A percentile compares a stretch with the other conserved stretches of the same genome.
These are phyloP conservation scores for Aspergillus spinulosporus DNA, from an alignment of 2,329 filamentous ascomycete genomes.

Conservation along the genomic window DNA sequence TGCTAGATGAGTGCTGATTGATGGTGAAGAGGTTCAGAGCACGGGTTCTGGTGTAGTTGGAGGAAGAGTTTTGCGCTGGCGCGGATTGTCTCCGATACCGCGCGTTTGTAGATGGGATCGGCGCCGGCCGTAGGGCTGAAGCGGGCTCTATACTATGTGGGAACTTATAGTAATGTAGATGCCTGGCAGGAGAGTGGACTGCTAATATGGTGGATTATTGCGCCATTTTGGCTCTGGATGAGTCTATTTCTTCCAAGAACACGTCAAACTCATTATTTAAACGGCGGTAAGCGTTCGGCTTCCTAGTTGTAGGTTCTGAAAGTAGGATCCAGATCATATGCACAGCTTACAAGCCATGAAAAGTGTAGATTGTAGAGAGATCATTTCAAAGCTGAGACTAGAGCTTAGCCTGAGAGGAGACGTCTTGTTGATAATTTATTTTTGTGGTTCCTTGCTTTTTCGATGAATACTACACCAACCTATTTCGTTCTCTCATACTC, in stretches of 20 bases:
- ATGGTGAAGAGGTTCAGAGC: neutral
- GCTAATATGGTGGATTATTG: neutral
- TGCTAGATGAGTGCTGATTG: neutral
- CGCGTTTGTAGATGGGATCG: neutral
- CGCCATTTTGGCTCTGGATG: neutral
- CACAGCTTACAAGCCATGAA: too few relatives aligned
- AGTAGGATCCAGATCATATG: too few relatives aligned
- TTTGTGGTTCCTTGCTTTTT: too few relatives aligned
- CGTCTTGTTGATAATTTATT: too few relatives aligned
- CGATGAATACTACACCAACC: too few relatives aligned
- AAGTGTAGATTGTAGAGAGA: too few relatives aligned
- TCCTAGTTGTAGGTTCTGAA: too few relatives aligned
- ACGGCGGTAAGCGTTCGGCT: too few relatives aligned
- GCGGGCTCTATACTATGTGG: neutral
- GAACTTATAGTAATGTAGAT: neutral
- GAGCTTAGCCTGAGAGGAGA: too few relatives aligned
- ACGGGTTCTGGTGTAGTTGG: neutral
- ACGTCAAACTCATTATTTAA: too few relatives aligned
- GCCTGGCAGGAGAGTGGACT: neutral
- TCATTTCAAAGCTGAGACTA: too few relatives aligned
- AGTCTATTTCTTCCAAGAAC: neutral
- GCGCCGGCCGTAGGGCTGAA: neutral
- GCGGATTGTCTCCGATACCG: slow-evolving; percentile 1
- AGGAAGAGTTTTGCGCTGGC: neutral
- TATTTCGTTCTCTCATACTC: too few relatives aligned